Conservation (phyloP, 2,329 filamentous ascomycete genomes). For the Nannizziopsis arthrosporioides region DNA sequence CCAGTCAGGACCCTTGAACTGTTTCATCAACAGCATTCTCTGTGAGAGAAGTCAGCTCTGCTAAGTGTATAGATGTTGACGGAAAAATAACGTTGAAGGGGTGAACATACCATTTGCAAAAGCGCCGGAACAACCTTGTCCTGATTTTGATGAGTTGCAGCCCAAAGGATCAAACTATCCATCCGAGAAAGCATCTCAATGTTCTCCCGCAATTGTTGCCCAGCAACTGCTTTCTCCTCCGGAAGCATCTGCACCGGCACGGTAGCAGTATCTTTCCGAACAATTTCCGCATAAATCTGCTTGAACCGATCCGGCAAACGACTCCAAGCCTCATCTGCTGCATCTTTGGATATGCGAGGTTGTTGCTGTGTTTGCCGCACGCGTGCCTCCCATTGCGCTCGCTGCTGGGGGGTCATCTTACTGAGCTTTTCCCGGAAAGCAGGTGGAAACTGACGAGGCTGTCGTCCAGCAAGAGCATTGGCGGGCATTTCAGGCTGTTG, state of each 20-base stretch:
- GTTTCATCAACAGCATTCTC: conserved; percentile 36
- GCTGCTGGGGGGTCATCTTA: conserved; percentile 34
- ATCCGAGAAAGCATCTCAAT: conserved; percentile 34
- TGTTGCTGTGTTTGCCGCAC: conserved; percentile 28
- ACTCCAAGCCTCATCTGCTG: conserved; percentile 30
- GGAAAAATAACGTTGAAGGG: conserved; percentile 8
- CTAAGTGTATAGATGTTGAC: conserved; percentile 12
- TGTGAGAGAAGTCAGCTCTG: conserved; percentile 15
- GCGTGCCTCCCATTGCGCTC: conserved; percentile 27
- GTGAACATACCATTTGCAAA: conserved; percentile 27
- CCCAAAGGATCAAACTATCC: conserved; percentile 33
- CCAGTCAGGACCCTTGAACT: conserved; percentile 36
- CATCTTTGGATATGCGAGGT: conserved; percentile 24
- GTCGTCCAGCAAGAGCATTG: conserved; percentile 15
- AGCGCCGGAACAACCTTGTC: conserved; percentile 30
- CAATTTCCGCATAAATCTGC: conserved; percentile 30
- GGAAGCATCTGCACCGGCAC: conserved; percentile 28
- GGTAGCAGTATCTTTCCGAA: conserved; percentile 23
- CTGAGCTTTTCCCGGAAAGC: conserved; percentile 28
- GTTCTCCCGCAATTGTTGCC: conserved; percentile 30
- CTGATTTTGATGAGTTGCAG: conserved; percentile 29
- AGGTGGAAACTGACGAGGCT: conserved; percentile 17
- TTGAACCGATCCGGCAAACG: conserved; percentile 30
- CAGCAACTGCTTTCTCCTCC: conserved; percentile 30
- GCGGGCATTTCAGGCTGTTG: conserved; percentile 19